These are phyloP conservation scores for Exophiala lecanii-corni DNA, from an alignment of 2,329 filamentous ascomycete genomes.

Conservation along the genomic window DNA sequence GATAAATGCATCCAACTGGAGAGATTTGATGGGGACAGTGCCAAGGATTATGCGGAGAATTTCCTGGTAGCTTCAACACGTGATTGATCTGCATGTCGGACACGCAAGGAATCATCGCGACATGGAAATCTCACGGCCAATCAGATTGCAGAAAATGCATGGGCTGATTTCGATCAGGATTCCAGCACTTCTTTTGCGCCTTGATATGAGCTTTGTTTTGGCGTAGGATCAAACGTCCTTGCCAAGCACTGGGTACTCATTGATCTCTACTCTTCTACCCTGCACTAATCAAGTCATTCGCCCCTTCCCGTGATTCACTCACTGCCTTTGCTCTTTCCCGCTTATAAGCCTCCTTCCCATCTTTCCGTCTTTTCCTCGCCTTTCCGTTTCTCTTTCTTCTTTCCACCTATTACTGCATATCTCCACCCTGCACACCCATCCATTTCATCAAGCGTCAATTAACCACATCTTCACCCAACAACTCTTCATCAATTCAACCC, in stretches of 20 bases:
- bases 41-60: background rate
- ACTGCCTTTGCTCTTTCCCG: conserved; percentile 5
- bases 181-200: conserved; percentile 19
- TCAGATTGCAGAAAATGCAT: conserved; percentile 7
- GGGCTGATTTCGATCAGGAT: conserved; percentile 10
- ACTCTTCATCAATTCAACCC: conserved; percentile 28
- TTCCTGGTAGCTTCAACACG: conserved; percentile 4
- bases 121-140: conserved; percentile 19
- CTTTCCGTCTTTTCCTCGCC: conserved; percentile 14
- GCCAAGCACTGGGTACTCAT: conserved; percentile 16
- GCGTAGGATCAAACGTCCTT: conserved; percentile 15
- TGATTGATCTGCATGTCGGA: conserved; percentile 3
- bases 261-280: conserved; percentile 11
- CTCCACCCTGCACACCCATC: conserved; percentile 11
- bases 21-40: background rate
- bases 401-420: conserved; percentile 11
- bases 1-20: too few species aligned
- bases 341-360: conserved; percentile 19
- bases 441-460: conserved; percentile 25
- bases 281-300: background rate
- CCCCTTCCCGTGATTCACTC: conserved; percentile 8
- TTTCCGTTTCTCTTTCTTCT: conserved; percentile 18
- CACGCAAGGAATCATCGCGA: background rate
- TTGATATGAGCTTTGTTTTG: conserved; percentile 8
- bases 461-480: conserved; percentile 26